phyloP scores from a whole-genome alignment of 345 rosid species.

The Triadica sebifera region DNA sequence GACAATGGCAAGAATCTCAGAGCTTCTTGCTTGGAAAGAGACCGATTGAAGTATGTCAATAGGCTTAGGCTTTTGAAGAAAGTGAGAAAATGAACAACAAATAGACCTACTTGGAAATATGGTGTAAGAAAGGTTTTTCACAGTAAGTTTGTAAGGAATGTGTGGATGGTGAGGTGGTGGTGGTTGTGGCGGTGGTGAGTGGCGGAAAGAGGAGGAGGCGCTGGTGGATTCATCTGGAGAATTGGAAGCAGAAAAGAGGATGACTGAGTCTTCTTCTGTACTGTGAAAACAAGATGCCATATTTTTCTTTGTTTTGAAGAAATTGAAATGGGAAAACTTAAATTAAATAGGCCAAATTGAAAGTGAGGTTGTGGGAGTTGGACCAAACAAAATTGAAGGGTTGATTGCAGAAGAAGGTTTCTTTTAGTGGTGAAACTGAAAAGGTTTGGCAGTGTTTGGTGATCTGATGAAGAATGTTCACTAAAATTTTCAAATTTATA shows the following conservation, averaged over 20 bases:
- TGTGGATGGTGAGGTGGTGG: background rate
- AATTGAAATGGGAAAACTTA: background rate
- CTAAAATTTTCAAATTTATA: background rate
- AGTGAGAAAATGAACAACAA: constrained; percentile 30
- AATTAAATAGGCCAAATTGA: background rate
- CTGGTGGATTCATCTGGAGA: constrained; percentile 54
- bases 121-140: constrained; percentile 65
- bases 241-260: constrained; percentile 72
- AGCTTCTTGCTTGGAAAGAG: constrained; percentile 56
- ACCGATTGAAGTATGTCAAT: constrained; percentile 59
- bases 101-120: constrained; percentile 29
- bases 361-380: constrained; percentile 29
- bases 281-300: constrained; percentile 56
- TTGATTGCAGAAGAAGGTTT: constrained; percentile 28
- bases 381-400: constrained; percentile 30
- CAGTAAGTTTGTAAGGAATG: constrained; percentile 27
- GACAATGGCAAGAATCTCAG: constrained; percentile 69
- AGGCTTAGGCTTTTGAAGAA: constrained; percentile 40
- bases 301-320: constrained; percentile 2
- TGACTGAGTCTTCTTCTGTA: constrained; percentile 54
- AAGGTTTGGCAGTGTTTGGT: constrained; percentile 49
- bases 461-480: constrained; percentile 25
- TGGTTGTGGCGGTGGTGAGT: constrained; percentile 37
- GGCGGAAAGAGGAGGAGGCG: constrained; percentile 59
- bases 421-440: constrained; percentile 14